A percentile compares a stretch with the other conserved stretches of the same genome.
These are phyloP conservation scores for Acanthamoeba healyi DNA, from an alignment of 208 protist genomes.

Conservation along the genomic window DNA sequence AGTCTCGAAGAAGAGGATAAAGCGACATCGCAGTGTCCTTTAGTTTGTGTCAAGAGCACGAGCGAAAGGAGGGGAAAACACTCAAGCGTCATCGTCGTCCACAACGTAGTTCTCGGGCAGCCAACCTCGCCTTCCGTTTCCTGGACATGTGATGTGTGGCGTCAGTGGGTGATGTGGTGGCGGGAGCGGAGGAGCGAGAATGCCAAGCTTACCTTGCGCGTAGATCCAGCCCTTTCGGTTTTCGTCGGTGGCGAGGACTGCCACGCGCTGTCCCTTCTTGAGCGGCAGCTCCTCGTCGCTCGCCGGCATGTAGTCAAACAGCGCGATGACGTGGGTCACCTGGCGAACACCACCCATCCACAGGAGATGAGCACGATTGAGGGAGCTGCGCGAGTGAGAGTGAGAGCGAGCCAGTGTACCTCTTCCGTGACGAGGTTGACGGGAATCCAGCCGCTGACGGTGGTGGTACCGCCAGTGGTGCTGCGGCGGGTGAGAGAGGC, in stretches of 20 bases:
- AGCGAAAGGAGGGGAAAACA: no score
- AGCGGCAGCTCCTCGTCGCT: slow-evolving; percentile 66
- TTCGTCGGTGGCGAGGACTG: slow-evolving; percentile 48
- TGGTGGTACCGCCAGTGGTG: slow-evolving; percentile 54
- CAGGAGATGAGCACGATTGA: no score
- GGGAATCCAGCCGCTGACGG: slow-evolving; percentile 31
- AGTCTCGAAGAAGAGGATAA: no score
- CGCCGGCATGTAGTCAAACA: slow-evolving; percentile 54
- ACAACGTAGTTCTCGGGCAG: slow-evolving; percentile 50
- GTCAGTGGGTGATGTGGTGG: background rate
- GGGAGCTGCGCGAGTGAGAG: no score
- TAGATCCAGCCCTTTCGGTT: slow-evolving; percentile 54
- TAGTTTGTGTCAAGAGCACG: no score
- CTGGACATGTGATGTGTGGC: slow-evolving; percentile 22
- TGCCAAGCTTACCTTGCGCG: slow-evolving; percentile 14
- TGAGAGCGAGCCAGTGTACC: no score
- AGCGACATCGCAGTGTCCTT: no score
- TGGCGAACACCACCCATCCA: background rate
- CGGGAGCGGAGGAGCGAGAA: background rate
- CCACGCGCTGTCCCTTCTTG: slow-evolving; percentile 56
- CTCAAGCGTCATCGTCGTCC: background rate
- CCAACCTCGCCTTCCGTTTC: slow-evolving; percentile 54
- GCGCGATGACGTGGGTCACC: slow-evolving; percentile 41
- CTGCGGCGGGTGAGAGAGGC: slow-evolving; percentile 54
- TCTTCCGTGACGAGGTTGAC: slow-evolving; percentile 40